Evolutionary conservation across 306 rosid genomes (phyloP), one percentile per base, ranked within the genome.

Genomic region (Medicago arabica): DNA sequence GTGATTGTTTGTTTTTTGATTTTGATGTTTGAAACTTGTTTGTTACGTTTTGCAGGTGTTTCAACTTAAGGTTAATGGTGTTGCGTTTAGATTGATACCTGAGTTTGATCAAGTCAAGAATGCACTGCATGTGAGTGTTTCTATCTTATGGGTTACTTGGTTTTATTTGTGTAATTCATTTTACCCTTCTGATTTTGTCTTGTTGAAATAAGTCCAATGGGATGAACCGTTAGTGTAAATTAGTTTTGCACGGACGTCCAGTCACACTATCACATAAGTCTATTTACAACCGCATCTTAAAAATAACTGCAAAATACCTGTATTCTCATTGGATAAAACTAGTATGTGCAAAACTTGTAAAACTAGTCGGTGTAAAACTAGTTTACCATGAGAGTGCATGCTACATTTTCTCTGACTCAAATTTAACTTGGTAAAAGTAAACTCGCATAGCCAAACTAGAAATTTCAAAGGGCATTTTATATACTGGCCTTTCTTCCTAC

Each of bases 1-100:
- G 3, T 7, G 13, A 5, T 82, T 39, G 0, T 63, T 43, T 47
- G 14, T 16, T 25, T 47, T 47, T 2, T 23, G 4, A 3, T 15
- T 68, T 67, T 67, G 49, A 13, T 41, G 6, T 41, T 34, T 41
- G 10, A 63, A 55, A 65, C 51, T 28, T 21, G 19, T 60, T 65
- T 21, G 21, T 16, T 8, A 9, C 41, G 34, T 60, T 67, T 25
- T 40, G 64, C 78, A 93, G 98, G 96, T 91, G 28, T 88, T 94
- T 86, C 96, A 94, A 82, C 96, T 91, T 39, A 90, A 88, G 87
- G 90, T 90, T 55, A 60, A 91, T 83, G 98, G 98, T 23, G 94
- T 94, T 9, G 90, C 98, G 38, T 94, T 94, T 69, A 78, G 98
- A 82, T 82, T 94, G 85, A 85, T 94, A 78, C 98, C 98, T 0